Conservation (phyloP, 2,329 filamentous ascomycete species). For the Paraphaeosphaeria minitans region DNA sequence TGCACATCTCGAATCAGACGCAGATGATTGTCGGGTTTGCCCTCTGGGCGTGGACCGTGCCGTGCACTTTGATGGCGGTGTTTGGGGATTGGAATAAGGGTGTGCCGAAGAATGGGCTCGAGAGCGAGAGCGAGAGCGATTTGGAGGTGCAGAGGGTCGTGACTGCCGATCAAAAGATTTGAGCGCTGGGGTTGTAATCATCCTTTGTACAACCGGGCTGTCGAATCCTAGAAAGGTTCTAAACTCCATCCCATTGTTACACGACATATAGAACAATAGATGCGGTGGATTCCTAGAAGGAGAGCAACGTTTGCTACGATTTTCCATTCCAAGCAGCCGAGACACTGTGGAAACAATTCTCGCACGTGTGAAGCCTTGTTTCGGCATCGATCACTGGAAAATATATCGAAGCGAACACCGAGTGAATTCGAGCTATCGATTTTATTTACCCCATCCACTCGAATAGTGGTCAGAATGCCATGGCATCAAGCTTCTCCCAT, state of each 20-base stretch:
- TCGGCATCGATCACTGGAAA: background rate
- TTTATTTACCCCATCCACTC: background rate
- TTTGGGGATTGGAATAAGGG: slow-evolving; percentile 14
- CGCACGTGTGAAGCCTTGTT: background rate
- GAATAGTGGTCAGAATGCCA: background rate
- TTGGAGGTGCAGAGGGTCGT: slow-evolving; percentile 12
- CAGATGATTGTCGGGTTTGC: slow-evolving; percentile 15
- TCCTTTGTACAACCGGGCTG: too few relatives aligned
- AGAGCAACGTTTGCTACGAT: too few relatives aligned
- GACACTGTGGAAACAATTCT: background rate
- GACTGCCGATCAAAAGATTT: background rate
- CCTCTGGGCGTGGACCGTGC: slow-evolving; percentile 10
- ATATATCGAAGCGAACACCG: background rate
- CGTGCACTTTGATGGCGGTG: slow-evolving; percentile 12
- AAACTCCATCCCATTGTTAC: too few relatives aligned
- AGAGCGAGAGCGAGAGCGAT: slow-evolving; percentile 12
- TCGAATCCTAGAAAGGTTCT: too few relatives aligned
- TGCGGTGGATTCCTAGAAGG: too few relatives aligned
- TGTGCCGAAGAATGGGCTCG: slow-evolving; percentile 4
- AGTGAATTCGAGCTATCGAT: background rate
- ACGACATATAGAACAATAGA: too few relatives aligned
- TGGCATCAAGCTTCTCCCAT: background rate
- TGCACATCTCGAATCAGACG: slow-evolving; percentile 13
- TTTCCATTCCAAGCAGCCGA: too few relatives aligned
- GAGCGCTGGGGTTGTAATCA: too few relatives aligned